A percentile compares a stretch with the other conserved stretches of the same genome.
These are phyloP conservation scores for Fusarium mundagurra DNA, from an alignment of 2,329 filamentous ascomycete species.

Conservation along the genomic window DNA sequence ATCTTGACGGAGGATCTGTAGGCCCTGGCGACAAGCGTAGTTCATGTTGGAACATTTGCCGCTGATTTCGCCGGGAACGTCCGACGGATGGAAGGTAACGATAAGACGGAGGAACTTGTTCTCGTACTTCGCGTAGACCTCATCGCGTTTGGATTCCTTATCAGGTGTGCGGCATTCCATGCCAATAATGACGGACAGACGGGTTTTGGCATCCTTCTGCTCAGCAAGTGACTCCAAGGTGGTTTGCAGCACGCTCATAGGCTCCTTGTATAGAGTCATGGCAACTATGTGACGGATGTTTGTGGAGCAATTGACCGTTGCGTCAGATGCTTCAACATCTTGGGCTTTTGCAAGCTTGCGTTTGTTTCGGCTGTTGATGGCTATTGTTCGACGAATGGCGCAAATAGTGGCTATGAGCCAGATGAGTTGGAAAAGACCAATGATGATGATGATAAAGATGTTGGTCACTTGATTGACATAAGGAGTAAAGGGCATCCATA, in stretches of 20 bases:
- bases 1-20: conserved; percentile 27
- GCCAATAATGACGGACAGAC: conserved; percentile 18
- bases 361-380: conserved; percentile 19
- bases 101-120: conserved; percentile 25
- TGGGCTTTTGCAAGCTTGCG: not conserved
- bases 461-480: conserved; percentile 27
- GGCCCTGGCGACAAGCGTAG: conserved; percentile 27
- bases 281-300: conserved; percentile 29
- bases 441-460: conserved; percentile 9
- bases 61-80: conserved; percentile 13
- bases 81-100: conserved; percentile 22
- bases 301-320: not conserved
- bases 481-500: conserved; percentile 25
- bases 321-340: conserved; percentile 12
- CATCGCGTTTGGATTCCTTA: conserved; percentile 19
- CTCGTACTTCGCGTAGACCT: conserved; percentile 20
- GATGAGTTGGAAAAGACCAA: conserved; percentile 25
- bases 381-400: conserved; percentile 29
- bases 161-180: conserved; percentile 26
- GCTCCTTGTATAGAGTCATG: conserved; percentile 30
- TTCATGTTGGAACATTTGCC: conserved; percentile 34
- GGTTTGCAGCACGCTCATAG: conserved; percentile 22
- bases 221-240: conserved; percentile 21
- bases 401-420: conserved; percentile 29
- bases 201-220: conserved; percentile 13